These are phyloP conservation scores for Eimeria mitis DNA, from an alignment of 169 alveolate species.

Conservation along the genomic window DNA sequence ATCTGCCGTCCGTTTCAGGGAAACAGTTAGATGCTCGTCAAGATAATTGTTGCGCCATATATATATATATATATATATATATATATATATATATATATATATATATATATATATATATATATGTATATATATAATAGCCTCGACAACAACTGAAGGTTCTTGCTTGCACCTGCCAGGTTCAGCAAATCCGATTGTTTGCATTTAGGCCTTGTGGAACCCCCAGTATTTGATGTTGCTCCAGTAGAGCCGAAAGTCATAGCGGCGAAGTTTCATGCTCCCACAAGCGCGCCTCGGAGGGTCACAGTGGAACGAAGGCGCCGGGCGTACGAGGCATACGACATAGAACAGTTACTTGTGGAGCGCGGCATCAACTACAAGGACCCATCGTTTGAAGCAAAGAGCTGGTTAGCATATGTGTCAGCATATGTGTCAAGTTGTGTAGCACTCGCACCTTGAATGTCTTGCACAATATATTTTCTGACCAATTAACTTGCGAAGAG, in stretches of 20 bases:
- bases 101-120: not conserved
- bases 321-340: constrained; percentile 89
- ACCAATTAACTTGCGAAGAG: not conserved
- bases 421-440: not conserved
- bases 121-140: not conserved
- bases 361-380: constrained; percentile 91
- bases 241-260: constrained; percentile 93
- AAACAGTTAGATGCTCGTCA: not conserved
- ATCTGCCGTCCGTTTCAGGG: not conserved
- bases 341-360: constrained; percentile 90
- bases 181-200: not conserved
- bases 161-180: not conserved
- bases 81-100: not conserved
- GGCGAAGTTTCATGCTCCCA: constrained; percentile 93
- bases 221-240: constrained; percentile 32
- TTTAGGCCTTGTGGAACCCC: constrained; percentile 39
- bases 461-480: not conserved
- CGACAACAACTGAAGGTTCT: not conserved
- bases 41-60: not conserved
- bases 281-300: constrained; percentile 95
- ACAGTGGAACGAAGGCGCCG: constrained; percentile 90
- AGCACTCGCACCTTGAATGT: not conserved
- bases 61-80: not conserved
- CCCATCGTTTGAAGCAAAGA: constrained; percentile 76
- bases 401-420: constrained; percentile 58